A percentile compares a stretch with the other conserved stretches of the same genome.
phyloP scores from a whole-genome alignment of 352 stramenopile genomes.

The Hyaloperonospora arabidopsidis region DNA sequence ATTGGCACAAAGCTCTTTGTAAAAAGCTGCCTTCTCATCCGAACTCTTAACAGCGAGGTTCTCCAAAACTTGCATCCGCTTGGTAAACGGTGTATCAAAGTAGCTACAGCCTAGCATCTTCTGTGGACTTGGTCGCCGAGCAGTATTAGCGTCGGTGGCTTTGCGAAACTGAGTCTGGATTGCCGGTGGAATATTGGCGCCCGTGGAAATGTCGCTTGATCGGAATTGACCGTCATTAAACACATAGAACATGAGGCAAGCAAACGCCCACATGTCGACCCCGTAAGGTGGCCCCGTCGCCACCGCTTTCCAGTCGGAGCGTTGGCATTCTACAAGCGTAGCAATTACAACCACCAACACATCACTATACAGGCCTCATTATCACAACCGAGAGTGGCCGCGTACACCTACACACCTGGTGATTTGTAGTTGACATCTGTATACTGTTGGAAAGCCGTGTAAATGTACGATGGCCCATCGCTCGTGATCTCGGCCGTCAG shows the following conservation, averaged over 20 bases:
- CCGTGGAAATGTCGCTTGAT: slow-evolving; percentile 43
- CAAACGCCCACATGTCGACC: slow-evolving; percentile 74
- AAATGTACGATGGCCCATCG: slow-evolving; percentile 72
- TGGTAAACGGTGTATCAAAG: slow-evolving; percentile 90
- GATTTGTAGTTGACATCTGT: slow-evolving; percentile 71
- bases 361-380: slow-evolving; percentile 6
- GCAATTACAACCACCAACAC: slow-evolving; percentile 6
- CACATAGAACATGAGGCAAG: slow-evolving; percentile 66
- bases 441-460: slow-evolving; percentile 80
- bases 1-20: slow-evolving; percentile 87
- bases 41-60: slow-evolving; percentile 90
- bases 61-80: slow-evolving; percentile 90
- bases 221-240: slow-evolving; percentile 69
- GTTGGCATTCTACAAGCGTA: slow-evolving; percentile 50
- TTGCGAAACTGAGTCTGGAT: slow-evolving; percentile 73
- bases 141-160: slow-evolving; percentile 59
- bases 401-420: slow-evolving; percentile 48
- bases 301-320: slow-evolving; percentile 69
- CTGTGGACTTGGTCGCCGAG: slow-evolving; percentile 65
- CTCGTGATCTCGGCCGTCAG: slow-evolving; percentile 81
- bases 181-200: slow-evolving; percentile 57
- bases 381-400: not conserved
- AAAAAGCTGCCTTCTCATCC: slow-evolving; percentile 91
- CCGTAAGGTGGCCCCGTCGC: slow-evolving; percentile 40
- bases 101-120: slow-evolving; percentile 86